Evolutionary conservation across 441 rosid species (phyloP).

Genomic region (Syzygium syzygioides): DNA sequence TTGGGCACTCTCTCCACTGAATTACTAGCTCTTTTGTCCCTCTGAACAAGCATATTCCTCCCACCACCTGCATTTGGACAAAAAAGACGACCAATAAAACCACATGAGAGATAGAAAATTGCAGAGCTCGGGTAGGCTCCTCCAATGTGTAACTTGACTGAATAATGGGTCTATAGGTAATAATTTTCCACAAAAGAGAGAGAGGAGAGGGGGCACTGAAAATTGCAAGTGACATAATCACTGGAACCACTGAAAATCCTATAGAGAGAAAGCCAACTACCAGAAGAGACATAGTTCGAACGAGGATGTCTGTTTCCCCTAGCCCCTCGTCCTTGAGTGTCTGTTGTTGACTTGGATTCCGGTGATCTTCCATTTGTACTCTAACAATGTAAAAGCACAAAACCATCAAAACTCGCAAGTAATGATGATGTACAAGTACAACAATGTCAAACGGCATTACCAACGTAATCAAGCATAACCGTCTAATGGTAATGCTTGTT

Average conservation of each 20-base stretch:
- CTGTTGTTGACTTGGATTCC: conserved; percentile 13
- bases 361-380: conserved; percentile 12
- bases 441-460: not conserved
- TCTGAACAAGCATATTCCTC: conserved; percentile 37
- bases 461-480: not conserved
- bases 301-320: conserved; percentile 45
- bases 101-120: not conserved
- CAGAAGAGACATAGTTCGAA: conserved; percentile 30
- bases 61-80: conserved; percentile 32
- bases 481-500: not conserved
- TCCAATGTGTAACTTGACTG: not conserved
- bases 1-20: conserved; percentile 23
- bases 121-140: not conserved
- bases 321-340: conserved; percentile 30
- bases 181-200: not conserved
- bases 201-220: not conserved
- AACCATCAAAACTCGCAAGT: not conserved
- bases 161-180: not conserved
- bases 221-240: not conserved
- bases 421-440: not conserved
- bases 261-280: conserved; percentile 8
- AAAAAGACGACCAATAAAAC: not conserved
- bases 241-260: not conserved
- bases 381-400: conserved; percentile 32
- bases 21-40: conserved; percentile 49